These are phyloP conservation scores for Tylopilus balloui DNA, from an alignment of 768 basidiomycete genomes.

Conservation along the genomic window DNA sequence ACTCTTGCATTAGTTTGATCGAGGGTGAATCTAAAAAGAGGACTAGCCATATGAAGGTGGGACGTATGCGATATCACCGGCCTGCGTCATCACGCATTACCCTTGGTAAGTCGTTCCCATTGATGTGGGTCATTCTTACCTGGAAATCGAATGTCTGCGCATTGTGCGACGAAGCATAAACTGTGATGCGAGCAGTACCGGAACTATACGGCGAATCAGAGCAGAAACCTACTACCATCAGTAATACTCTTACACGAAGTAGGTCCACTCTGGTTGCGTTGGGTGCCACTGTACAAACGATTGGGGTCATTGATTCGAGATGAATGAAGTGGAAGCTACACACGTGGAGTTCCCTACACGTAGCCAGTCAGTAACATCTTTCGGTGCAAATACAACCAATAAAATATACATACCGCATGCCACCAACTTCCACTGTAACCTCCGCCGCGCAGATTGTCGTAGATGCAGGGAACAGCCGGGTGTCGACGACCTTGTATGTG, in stretches of 20 bases:
- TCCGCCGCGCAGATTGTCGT: conserved; percentile 54
- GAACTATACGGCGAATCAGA: conserved; percentile 22
- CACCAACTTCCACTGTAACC: conserved; percentile 55
- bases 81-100: conserved; percentile 27
- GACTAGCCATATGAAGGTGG: conserved; percentile 23
- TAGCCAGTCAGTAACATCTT: neutral
- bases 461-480: conserved; percentile 47
- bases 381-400: neutral
- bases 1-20: neutral
- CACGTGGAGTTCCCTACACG: conserved; percentile 42
- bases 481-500: conserved; percentile 57
- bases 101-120: neutral
- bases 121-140: conserved; percentile 12
- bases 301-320: neutral
- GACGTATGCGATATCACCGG: conserved; percentile 26
- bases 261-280: conserved; percentile 47
- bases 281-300: conserved; percentile 43
- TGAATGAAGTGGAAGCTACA: conserved; percentile 11
- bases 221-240: neutral
- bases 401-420: conserved; percentile 43
- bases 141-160: conserved; percentile 46
- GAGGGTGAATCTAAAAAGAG: neutral
- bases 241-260: conserved; percentile 30
- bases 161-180: conserved; percentile 37
- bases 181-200: conserved; percentile 40